Percentiles rank a stretch among this genome's conserved stretches.
These are phyloP conservation scores for Leccinum arenicola DNA, from an alignment of 768 basidiomycete genomes.

Conservation along the genomic window DNA sequence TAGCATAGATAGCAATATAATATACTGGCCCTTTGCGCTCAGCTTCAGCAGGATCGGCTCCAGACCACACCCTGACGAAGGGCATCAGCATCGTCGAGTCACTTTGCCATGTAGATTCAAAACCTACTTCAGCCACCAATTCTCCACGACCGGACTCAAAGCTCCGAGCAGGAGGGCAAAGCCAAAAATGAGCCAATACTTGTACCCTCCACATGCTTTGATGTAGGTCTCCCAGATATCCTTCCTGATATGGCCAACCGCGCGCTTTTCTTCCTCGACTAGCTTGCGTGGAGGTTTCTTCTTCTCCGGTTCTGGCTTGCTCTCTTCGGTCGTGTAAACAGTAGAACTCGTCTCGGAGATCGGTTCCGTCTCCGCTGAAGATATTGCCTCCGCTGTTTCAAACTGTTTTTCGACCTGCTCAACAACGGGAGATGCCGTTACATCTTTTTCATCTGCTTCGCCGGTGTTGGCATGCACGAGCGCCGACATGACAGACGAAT, in stretches of 20 bases:
- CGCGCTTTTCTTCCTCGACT: conserved; percentile 81
- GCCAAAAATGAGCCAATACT: conserved; percentile 58
- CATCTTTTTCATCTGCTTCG: conserved; percentile 45
- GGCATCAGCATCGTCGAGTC: conserved; percentile 26
- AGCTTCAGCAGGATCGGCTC: conserved; percentile 40
- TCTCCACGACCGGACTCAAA: conserved; percentile 65
- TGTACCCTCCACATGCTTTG: conserved; percentile 44
- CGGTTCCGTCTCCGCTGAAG: conserved; percentile 19
- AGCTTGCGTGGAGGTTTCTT: conserved; percentile 75
- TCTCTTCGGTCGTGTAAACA: conserved; percentile 36
- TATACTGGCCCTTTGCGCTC: conserved; percentile 41
- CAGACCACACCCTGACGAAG: conserved; percentile 53
- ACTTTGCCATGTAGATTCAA: not conserved
- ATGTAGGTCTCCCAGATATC: conserved; percentile 67
- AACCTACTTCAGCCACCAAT: conserved; percentile 61
- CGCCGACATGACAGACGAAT: conserved; percentile 61
- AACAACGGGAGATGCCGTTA: conserved; percentile 8
- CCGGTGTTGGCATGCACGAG: conserved; percentile 57
- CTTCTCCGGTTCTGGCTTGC: conserved; percentile 38
- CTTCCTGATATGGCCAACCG: conserved; percentile 63
- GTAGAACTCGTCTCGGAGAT: conserved; percentile 45
- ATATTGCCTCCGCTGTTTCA: conserved; percentile 21
- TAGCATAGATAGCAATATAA: conserved; percentile 62
- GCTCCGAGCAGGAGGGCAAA: conserved; percentile 54
- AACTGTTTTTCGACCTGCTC: conserved; percentile 2